Evolutionary conservation across 148 eudicot species (phyloP).

Genomic region (Pouteria glomerata): DNA sequence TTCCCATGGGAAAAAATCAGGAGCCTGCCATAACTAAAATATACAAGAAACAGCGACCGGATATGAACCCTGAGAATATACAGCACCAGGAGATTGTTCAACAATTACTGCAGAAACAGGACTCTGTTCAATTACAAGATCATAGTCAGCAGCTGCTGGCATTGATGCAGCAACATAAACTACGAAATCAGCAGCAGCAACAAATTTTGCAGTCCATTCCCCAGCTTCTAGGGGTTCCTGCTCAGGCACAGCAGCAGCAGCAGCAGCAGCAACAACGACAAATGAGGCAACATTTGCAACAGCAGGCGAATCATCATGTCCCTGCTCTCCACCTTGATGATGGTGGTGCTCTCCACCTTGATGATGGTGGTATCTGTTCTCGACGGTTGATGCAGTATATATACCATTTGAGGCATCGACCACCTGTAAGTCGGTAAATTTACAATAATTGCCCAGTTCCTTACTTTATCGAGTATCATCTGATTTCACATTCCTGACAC

Average conservation of each 20-base stretch:
- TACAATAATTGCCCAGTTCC: no score
- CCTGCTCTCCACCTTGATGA: no score
- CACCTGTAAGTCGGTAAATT: constrained; percentile 50
- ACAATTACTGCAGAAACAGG: constrained; percentile 71
- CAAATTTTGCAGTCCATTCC: constrained; percentile 70
- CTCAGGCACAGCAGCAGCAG: constrained; percentile 61
- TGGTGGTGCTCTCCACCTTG: no score
- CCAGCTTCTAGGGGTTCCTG: constrained; percentile 62
- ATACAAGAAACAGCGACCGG: constrained; percentile 68
- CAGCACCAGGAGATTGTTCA: constrained; percentile 59
- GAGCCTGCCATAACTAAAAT: constrained; percentile 47
- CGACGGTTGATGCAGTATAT: constrained; percentile 87
- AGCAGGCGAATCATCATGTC: constrained; percentile 60
- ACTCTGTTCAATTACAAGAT: constrained; percentile 56
- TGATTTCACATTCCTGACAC: constrained; percentile 1
- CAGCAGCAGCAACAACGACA: constrained; percentile 35
- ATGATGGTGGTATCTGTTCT: constrained; percentile 82
- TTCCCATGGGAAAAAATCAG: constrained; percentile 42
- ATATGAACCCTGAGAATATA: constrained; percentile 63
- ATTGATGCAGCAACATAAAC: constrained; percentile 72
- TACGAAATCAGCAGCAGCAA: constrained; percentile 68
- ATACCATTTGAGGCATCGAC: constrained; percentile 82
- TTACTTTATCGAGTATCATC: background rate
- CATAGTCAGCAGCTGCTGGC: constrained; percentile 77
- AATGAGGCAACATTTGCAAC: constrained; percentile 64